Base-by-base conservation (phyloP, 1,284 basidiomycete species). In the Sparassis latifolia region DNA sequence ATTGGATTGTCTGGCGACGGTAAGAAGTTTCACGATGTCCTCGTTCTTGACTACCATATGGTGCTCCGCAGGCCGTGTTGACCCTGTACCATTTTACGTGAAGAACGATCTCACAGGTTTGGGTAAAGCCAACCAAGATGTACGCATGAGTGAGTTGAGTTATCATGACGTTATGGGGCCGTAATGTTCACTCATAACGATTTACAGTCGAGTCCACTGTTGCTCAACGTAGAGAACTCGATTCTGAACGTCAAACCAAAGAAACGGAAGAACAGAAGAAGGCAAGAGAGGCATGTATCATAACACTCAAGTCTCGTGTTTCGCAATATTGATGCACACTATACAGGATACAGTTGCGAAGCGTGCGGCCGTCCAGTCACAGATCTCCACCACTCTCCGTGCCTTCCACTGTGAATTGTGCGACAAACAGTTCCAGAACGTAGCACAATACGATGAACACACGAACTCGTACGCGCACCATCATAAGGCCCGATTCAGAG, bases 391-490 rank as follows among this genome's bases (percentile, higher is more conserved):
- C 46, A 82, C 81, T 3, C 74, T 91, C 45, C 76, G 76, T 33
- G 74, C 86, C 5, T 91, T 91, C 68, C 89, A 89, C 63, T 92
- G 89, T 63, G 69, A 74, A 31, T 74, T 89, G 20, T 92, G 89
- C 69, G 87, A 89, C 56, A 90, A 90, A 63, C 88, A 90, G 64
- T 91, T 89, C 67, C 76, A 82, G 62, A 90, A 77, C 46, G 86
- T 89, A 32, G 81, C 85, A 1, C 88, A 89, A 60, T 91, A 87
- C 58, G 88, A 91, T 57, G 88, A 91, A 60, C 88, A 91, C 63
- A 88, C 84, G 45, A 89, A 89, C 58, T 89, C 87, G 2, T 90
- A 89, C 58, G 85, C 87, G 1, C 87, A 90, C 60, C 85, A 88
- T 58, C 88, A 89, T 69, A 89, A 85, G 66, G 84, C 83, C 10